Conservation (phyloP, 106 monocot genomes). For the Allium fistulosum region DNA sequence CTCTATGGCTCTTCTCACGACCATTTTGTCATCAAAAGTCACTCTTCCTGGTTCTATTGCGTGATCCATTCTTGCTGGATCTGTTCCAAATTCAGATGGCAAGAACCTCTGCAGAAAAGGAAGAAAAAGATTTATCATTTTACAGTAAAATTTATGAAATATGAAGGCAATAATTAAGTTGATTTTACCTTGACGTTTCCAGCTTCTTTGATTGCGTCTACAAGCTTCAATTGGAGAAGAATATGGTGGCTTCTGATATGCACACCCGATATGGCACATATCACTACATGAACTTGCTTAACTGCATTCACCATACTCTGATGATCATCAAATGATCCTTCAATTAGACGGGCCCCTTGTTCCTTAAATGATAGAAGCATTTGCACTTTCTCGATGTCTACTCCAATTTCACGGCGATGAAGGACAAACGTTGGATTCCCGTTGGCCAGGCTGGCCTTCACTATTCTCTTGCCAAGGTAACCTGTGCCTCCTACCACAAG, state of each 20-base stretch:
- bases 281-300: slow-evolving; percentile 38
- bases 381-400: slow-evolving; percentile 60
- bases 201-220: slow-evolving; percentile 56
- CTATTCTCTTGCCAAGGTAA: slow-evolving; percentile 48
- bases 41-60: slow-evolving; percentile 38
- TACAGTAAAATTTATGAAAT: background rate
- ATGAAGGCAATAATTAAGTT: background rate
- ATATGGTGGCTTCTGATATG: slow-evolving; percentile 50
- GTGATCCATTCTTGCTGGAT: slow-evolving; percentile 44
- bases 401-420: slow-evolving; percentile 30
- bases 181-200: slow-evolving; percentile 46
- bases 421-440: slow-evolving; percentile 46
- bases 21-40: slow-evolving; percentile 54
- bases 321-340: slow-evolving; percentile 46
- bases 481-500: slow-evolving; percentile 60
- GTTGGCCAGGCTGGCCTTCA: slow-evolving; percentile 36
- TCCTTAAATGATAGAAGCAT: slow-evolving; percentile 41
- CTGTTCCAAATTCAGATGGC: slow-evolving; percentile 62
- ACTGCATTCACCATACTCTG: slow-evolving; percentile 50
- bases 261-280: slow-evolving; percentile 53
- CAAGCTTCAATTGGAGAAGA: slow-evolving; percentile 63
- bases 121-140: background rate
- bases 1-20: slow-evolving; percentile 42
- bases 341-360: slow-evolving; percentile 36
- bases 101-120: slow-evolving; percentile 31